phyloP scores from a whole-genome alignment of 306 rosid species.

The Dalbergia cochinchinensis region DNA sequence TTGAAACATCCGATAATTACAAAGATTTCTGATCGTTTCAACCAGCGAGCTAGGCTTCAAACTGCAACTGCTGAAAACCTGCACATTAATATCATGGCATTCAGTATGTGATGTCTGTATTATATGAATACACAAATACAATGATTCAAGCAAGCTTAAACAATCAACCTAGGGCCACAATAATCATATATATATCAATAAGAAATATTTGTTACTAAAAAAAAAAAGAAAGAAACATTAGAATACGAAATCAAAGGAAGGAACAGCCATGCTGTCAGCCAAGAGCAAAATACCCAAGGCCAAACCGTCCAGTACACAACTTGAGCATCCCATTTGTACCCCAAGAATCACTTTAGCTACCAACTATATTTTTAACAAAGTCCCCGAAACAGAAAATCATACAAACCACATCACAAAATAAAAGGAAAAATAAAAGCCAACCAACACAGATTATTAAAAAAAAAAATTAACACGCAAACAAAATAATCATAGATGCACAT shows the following conservation, averaged over 20 bases:
- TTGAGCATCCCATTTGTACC: not conserved
- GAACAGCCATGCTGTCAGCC: constrained; percentile 1
- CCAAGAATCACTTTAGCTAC: constrained; percentile 1
- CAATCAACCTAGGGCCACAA: constrained; percentile 28
- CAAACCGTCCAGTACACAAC: constrained; percentile 29
- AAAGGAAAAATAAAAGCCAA: too few species aligned
- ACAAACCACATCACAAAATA: too few species aligned
- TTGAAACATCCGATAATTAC: constrained; percentile 70
- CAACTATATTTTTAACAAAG: constrained; percentile 21
- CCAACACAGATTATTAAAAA: too few species aligned
- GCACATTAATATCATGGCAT: constrained; percentile 46
- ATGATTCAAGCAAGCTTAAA: constrained; percentile 31
- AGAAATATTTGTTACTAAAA: not conserved
- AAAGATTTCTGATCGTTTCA: constrained; percentile 94
- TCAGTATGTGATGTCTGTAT: constrained; percentile 24
- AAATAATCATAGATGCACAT: not conserved
- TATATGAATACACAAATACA: constrained; percentile 9
- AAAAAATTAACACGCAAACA: too few species aligned
- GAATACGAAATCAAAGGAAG: constrained; percentile 6
- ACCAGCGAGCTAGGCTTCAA: constrained; percentile 88
- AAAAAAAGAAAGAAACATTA: constrained; percentile 7
- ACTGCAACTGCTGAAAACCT: constrained; percentile 75
- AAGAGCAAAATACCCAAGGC: constrained; percentile 8
- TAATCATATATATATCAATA: constrained; percentile 25
- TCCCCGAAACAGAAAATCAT: too few species aligned